Evolutionary conservation across 495 filamentous ascomycete genomes (phyloP), one percentile per base, ranked within the genome.

Genomic region (Saxophila tyrrhenica): DNA sequence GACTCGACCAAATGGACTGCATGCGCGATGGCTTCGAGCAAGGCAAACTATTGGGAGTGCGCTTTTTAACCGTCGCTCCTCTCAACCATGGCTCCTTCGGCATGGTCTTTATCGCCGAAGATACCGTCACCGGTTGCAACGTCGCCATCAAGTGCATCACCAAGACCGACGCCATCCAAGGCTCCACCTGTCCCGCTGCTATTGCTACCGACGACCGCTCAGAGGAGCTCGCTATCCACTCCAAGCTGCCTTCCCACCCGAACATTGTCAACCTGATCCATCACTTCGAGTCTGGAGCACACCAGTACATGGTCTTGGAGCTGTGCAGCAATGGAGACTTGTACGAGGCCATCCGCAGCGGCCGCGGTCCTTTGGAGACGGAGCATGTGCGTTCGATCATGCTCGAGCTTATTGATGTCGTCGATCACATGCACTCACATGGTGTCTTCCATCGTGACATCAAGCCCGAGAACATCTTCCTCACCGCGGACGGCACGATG

Each of bases 381-480:
- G 87, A 95, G 62, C 89, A 97, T 69, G 92, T 98, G 51, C 85
- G 91, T 47, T 86, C 86, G 38, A 94, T 96, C 76, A 97, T 98
- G 94, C 73, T 95, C 45, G 82, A 98, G 70, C 80, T 98, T 20
- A 75, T 98, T 49, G 83, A 85, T 65, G 89, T 94, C 41, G 84
- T 98, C 50, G 83, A 88, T 47, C 87, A 86, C 69, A 87, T 95
- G 75, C 92, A 98, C 65, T 72, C 77, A 58, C 89, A 89, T 65
- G 89, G 87, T 56, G 76, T 97, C 62, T 96, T 90, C 69, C 92
- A 98, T 67, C 89, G 92, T 54, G 92, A 98, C 69, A 96, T 98
- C 79, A 98, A 98, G 74, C 92, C 92, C 8, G 92, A 98, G 77
- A 98, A 98, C 72, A 94, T 98, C 70, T 97, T 98, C 71, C 75